Conservation (phyloP, 805 yeast species). For the Yamadazyma olivae region DNA sequence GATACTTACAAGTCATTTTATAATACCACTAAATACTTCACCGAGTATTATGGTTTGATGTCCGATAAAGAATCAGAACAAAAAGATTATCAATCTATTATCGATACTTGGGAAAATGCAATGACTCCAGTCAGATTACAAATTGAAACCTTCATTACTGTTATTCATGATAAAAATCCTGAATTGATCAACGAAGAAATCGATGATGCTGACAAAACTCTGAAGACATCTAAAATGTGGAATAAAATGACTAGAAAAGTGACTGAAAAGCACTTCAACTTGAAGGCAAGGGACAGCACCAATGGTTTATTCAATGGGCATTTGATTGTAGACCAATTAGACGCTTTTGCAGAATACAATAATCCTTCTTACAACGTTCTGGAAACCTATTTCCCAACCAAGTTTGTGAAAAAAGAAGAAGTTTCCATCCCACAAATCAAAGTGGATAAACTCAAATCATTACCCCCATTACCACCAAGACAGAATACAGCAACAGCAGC, state of each 20-base stretch:
- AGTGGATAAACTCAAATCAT: not conserved
- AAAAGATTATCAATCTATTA: slow-evolving; percentile 27
- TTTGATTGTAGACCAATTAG: slow-evolving; percentile 30
- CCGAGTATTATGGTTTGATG: slow-evolving; percentile 24
- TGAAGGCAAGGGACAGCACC: slow-evolving; percentile 24
- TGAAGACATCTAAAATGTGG: slow-evolving; percentile 25
- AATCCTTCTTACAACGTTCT: slow-evolving; percentile 22
- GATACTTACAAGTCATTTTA: slow-evolving; percentile 29
- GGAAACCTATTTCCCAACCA: slow-evolving; percentile 28
- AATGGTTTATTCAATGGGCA: slow-evolving; percentile 31
- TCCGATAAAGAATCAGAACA: slow-evolving; percentile 2
- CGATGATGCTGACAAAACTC: slow-evolving; percentile 27
- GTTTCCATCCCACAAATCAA: slow-evolving; percentile 2
- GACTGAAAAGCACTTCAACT: slow-evolving; percentile 19
- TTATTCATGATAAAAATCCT: slow-evolving; percentile 31
- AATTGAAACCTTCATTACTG: slow-evolving; percentile 32
- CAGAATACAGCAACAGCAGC: slow-evolving; percentile 16
- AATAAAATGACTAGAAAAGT: slow-evolving; percentile 19
- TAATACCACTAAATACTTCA: slow-evolving; percentile 18
- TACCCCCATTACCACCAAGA: slow-evolving; percentile 36
- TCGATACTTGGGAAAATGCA: slow-evolving; percentile 36
- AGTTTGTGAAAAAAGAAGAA: slow-evolving; percentile 5
- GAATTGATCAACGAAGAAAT: slow-evolving; percentile 35
- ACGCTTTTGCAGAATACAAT: slow-evolving; percentile 23
- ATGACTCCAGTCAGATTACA: slow-evolving; percentile 35